These are phyloP conservation scores for Starmerella potacharoeniae DNA, from an alignment of 805 yeast species.

Conservation along the genomic window DNA sequence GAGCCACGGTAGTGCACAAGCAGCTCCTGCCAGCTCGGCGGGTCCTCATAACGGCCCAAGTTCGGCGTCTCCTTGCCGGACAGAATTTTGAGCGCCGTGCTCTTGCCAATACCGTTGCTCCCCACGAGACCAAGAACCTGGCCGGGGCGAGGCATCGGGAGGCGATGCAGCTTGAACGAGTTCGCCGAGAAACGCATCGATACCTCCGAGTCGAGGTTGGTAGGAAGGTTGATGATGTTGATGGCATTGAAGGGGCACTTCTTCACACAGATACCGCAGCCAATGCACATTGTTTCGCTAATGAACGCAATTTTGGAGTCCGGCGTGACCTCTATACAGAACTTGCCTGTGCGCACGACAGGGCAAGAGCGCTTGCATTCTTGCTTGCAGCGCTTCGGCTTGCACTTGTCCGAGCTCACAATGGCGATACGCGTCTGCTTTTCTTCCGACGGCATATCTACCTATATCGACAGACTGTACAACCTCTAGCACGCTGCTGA, in stretches of 20 bases:
- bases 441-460: constrained; percentile 6
- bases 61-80: constrained; percentile 98
- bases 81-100: constrained; percentile 90
- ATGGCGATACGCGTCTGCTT: constrained; percentile 66
- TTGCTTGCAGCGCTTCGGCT: constrained; percentile 97
- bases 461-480: not conserved
- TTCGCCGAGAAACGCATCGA: constrained; percentile 97
- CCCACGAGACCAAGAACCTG: constrained; percentile 97
- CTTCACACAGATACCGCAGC: constrained; percentile 99
- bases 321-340: constrained; percentile 93
- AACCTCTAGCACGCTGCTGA: not conserved
- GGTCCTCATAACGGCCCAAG: constrained; percentile 84
- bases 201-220: constrained; percentile 82
- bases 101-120: constrained; percentile 97
- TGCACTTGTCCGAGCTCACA: constrained; percentile 87
- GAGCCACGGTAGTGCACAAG: constrained; percentile 89
- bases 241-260: constrained; percentile 98
- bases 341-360: constrained; percentile 92
- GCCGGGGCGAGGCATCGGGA: constrained; percentile 98
- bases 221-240: constrained; percentile 88
- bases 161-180: constrained; percentile 90
- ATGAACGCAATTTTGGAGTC: constrained; percentile 86
- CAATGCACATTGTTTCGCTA: constrained; percentile 86
- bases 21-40: constrained; percentile 96
- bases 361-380: constrained; percentile 97